phyloP scores from a whole-genome alignment of 257 asterid genomes.

The Penstemon eatonii region DNA sequence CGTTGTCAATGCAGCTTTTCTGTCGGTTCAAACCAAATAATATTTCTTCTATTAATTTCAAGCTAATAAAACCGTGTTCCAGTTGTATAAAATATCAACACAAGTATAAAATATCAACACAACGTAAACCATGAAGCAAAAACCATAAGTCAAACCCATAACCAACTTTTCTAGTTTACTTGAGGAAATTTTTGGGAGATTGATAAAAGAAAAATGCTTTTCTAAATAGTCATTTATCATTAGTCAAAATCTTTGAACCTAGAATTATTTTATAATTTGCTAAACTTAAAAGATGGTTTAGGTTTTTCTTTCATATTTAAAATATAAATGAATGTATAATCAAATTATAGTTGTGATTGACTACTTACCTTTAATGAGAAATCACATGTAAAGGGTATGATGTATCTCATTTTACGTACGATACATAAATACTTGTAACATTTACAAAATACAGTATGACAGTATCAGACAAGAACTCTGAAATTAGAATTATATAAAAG shows the following conservation, averaged over 20 bases:
- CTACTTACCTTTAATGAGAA: too few relatives aligned
- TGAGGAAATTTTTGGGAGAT: background rate
- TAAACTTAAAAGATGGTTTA: too few relatives aligned
- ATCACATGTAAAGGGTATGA: too few relatives aligned
- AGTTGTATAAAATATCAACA: slow-evolving; percentile 23
- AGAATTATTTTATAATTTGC: background rate
- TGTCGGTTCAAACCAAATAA: background rate
- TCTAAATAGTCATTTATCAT: background rate
- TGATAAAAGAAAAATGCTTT: background rate
- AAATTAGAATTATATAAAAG: too few relatives aligned
- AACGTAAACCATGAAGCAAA: background rate
- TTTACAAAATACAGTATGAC: too few relatives aligned
- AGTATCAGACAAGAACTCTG: too few relatives aligned
- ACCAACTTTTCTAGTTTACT: slow-evolving; percentile 10
- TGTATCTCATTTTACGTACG: too few relatives aligned
- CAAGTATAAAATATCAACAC: slow-evolving; percentile 5
- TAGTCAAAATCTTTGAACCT: background rate
- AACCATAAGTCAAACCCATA: slow-evolving; percentile 29
- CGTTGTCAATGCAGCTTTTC: slow-evolving; percentile 1
- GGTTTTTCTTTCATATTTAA: too few relatives aligned
- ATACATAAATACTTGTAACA: too few relatives aligned
- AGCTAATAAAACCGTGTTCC: slow-evolving; percentile 29
- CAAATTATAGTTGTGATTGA: too few relatives aligned
- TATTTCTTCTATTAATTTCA: background rate
- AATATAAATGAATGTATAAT: too few relatives aligned